phyloP scores from a whole-genome alignment of 129 eudicot species.

The Centaurea solstitialis region DNA sequence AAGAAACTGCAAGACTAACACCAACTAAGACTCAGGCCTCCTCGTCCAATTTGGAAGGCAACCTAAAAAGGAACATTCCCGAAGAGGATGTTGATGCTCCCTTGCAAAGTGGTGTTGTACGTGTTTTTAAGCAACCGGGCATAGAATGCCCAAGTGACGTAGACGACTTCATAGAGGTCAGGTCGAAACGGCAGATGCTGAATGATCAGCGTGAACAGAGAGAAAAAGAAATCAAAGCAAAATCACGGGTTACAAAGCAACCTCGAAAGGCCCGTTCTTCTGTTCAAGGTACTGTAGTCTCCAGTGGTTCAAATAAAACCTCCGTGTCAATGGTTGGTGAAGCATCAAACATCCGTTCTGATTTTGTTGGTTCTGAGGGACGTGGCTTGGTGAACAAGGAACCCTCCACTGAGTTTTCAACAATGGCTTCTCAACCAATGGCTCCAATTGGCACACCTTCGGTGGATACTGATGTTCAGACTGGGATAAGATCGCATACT shows the following conservation, averaged over 20 bases:
- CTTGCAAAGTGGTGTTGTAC: constrained; percentile 91
- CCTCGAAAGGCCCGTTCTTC: constrained; percentile 55
- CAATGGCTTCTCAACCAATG: constrained; percentile 49
- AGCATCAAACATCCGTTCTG: constrained; percentile 33
- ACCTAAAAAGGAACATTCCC: constrained; percentile 59
- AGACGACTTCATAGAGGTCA: constrained; percentile 93
- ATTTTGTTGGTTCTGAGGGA: constrained; percentile 38
- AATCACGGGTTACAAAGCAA: constrained; percentile 57
- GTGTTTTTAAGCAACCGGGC: constrained; percentile 75
- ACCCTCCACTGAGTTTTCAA: constrained; percentile 34
- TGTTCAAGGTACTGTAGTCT: constrained; percentile 34
- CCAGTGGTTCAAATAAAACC: constrained; percentile 30
- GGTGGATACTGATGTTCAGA: constrained; percentile 37
- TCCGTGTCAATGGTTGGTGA: constrained; percentile 39
- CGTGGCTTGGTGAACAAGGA: constrained; percentile 48
- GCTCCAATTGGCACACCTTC: constrained; percentile 79
- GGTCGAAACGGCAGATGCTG: constrained; percentile 96
- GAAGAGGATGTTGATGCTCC: constrained; percentile 93
- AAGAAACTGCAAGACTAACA: constrained; percentile 36
- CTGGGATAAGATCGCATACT: constrained; percentile 37
- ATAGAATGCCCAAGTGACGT: constrained; percentile 94
- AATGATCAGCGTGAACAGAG: constrained; percentile 92
- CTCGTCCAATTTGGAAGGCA: constrained; percentile 49
- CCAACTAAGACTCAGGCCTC: constrained; percentile 27
- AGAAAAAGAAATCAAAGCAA: constrained; percentile 87